Evolutionary conservation across 1,284 basidiomycete genomes (phyloP).

Genomic region (Trametes versicolor): DNA sequence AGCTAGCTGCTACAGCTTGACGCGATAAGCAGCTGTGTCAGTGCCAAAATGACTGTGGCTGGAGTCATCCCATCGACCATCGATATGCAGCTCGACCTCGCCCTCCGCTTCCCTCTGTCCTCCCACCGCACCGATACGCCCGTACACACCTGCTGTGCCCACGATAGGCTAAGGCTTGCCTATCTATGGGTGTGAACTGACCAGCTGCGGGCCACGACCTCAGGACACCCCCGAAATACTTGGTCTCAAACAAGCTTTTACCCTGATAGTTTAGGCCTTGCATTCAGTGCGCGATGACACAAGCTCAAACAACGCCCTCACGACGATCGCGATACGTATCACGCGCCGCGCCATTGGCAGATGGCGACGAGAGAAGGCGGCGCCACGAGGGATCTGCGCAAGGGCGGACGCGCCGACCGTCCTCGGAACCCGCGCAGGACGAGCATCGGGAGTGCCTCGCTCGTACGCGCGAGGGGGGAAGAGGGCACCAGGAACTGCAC

Average conservation of each 20-base stretch:
- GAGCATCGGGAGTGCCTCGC: not conserved
- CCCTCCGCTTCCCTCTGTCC: not conserved
- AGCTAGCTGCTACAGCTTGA: not conserved
- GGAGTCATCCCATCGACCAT: slow-evolving; percentile 9
- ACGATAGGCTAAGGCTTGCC: not conserved
- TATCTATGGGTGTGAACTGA: not conserved
- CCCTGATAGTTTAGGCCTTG: not conserved
- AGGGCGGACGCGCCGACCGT: not conserved
- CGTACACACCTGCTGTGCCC: not conserved
- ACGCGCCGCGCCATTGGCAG: slow-evolving; percentile 1
- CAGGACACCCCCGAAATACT: too few relatives aligned
- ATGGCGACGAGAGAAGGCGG: slow-evolving; percentile 1
- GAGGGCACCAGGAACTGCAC: not conserved
- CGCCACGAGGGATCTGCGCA: slow-evolving; percentile 9
- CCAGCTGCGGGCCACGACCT: not conserved
- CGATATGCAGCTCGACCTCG: slow-evolving; percentile 5
- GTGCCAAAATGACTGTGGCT: not conserved
- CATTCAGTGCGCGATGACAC: not conserved
- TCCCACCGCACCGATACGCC: not conserved
- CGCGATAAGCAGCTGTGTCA: slow-evolving; percentile 8
- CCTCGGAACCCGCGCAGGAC: slow-evolving; percentile 3
- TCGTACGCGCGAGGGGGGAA: not conserved
- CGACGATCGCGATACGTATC: not conserved
- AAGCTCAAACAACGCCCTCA: not conserved
- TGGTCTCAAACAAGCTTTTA: slow-evolving; percentile 14